phyloP scores from a whole-genome alignment of 2,329 filamentous ascomycete genomes.

The Clonostachys rosea region DNA sequence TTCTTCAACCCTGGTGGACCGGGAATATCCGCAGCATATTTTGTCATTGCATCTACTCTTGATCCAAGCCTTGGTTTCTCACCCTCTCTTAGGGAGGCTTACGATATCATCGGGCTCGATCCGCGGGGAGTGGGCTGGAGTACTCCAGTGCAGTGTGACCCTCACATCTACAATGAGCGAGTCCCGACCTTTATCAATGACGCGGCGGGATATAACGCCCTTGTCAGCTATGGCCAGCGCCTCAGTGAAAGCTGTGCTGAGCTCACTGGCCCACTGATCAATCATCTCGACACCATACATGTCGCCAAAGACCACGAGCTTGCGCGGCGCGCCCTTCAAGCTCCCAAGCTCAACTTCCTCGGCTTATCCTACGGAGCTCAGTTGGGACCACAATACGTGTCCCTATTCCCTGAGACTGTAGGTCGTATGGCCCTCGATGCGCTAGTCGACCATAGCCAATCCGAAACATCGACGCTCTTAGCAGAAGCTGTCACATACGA shows the following conservation, averaged over 20 bases:
- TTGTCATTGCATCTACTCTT: not conserved
- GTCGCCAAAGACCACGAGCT: constrained; percentile 14
- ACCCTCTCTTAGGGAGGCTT: constrained; percentile 13
- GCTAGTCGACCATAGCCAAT: constrained; percentile 13
- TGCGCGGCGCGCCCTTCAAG: constrained; percentile 11
- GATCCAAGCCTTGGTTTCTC: constrained; percentile 7
- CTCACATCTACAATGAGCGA: constrained; percentile 11
- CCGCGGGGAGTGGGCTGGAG: constrained; percentile 35
- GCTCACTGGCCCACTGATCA: constrained; percentile 11
- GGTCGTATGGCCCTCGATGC: constrained; percentile 18
- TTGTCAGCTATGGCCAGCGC: constrained; percentile 6
- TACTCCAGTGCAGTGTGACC: constrained; percentile 30
- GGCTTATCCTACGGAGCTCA: constrained; percentile 29
- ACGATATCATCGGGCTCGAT: constrained; percentile 37
- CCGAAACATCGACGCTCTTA: constrained; percentile 7
- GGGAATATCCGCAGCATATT: constrained; percentile 5
- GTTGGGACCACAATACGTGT: constrained; percentile 23
- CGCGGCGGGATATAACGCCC: constrained; percentile 2
- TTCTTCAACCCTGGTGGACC: constrained; percentile 16
- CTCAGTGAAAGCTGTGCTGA: constrained; percentile 13
- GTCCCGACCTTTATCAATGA: constrained; percentile 4
- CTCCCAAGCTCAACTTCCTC: constrained; percentile 19
- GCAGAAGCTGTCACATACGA: constrained; percentile 9
- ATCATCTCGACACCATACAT: constrained; percentile 12
- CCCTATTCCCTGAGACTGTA: constrained; percentile 16